Conservation (phyloP, 768 basidiomycete genomes). For the Kwoniella shandongensis region DNA sequence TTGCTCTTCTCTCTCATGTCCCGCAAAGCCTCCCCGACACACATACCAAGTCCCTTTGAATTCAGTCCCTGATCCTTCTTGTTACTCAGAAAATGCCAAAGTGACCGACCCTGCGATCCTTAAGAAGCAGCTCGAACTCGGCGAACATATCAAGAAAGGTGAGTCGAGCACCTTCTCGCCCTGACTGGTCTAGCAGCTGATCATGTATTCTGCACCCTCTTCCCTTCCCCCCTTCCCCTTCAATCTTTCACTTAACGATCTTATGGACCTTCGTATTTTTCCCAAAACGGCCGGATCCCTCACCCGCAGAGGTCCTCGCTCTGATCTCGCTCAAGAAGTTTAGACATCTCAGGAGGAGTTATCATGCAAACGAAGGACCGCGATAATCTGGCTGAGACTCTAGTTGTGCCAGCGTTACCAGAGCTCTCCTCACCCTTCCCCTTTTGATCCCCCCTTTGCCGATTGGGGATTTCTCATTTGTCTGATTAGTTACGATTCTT, state of each 20-base stretch:
- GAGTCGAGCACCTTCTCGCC: slow-evolving; percentile 5
- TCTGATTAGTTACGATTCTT: no score
- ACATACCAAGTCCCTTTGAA: no score
- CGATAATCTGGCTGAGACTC: slow-evolving; percentile 19
- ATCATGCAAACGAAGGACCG: slow-evolving; percentile 44
- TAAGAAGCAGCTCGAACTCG: slow-evolving; percentile 48
- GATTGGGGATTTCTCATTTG: no score
- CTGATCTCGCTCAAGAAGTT: slow-evolving; percentile 53
- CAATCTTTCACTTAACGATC: background rate
- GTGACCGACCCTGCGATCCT: slow-evolving; percentile 44
- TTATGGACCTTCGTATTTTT: background rate
- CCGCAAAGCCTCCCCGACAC: no score
- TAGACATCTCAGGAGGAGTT: slow-evolving; percentile 46
- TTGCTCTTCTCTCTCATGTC: no score
- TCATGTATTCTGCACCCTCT: background rate
- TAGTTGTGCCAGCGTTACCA: background rate
- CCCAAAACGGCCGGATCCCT: background rate
- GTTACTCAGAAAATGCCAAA: slow-evolving; percentile 47
- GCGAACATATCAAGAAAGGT: slow-evolving; percentile 54
- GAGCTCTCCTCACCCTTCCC: background rate
- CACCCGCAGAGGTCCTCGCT: slow-evolving; percentile 51
- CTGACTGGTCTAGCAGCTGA: background rate
- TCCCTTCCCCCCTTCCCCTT: slow-evolving; percentile 1
- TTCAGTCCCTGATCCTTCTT: no score
- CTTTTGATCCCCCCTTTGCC: no score